Conservation (phyloP, 179 eudicot species). For the Corrigiola litoralis region DNA sequence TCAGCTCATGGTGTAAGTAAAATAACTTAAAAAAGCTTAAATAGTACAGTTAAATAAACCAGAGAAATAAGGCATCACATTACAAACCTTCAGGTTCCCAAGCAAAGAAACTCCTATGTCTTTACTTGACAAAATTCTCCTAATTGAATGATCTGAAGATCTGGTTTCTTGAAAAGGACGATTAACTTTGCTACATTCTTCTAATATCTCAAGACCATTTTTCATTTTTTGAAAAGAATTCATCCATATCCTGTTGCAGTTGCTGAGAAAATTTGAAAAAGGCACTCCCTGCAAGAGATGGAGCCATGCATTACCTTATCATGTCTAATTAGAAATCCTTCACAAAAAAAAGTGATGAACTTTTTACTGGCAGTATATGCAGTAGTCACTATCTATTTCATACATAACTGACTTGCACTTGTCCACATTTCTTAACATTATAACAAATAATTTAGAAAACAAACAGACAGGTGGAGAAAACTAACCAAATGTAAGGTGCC, state of each 20-base stretch:
- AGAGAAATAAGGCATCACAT: background rate
- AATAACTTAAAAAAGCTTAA: background rate
- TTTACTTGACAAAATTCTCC: slow-evolving; percentile 51
- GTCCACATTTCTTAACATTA: too few species aligned
- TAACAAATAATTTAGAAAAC: background rate
- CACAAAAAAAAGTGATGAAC: background rate
- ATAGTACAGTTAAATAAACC: background rate
- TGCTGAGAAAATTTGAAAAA: slow-evolving; percentile 42
- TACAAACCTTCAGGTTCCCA: slow-evolving; percentile 63
- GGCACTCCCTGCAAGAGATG: slow-evolving; percentile 60
- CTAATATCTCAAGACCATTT: slow-evolving; percentile 27
- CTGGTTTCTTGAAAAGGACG: slow-evolving; percentile 30
- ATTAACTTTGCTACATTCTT: slow-evolving; percentile 23
- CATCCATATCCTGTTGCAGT: slow-evolving; percentile 55
- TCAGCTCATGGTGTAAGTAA: background rate
- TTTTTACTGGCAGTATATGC: background rate
- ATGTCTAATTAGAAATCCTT: background rate
- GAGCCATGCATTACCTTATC: slow-evolving; percentile 1
- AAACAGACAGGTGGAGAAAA: background rate
- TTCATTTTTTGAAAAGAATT: slow-evolving; percentile 28
- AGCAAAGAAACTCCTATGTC: slow-evolving; percentile 59
- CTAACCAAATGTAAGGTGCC: slow-evolving; percentile 53
- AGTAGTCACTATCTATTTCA: background rate
- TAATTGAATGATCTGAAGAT: slow-evolving; percentile 29
- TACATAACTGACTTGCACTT: too few species aligned